Evolutionary conservation across 2,329 filamentous ascomycete genomes (phyloP).

Genomic region (Clarireedia paspali): DNA sequence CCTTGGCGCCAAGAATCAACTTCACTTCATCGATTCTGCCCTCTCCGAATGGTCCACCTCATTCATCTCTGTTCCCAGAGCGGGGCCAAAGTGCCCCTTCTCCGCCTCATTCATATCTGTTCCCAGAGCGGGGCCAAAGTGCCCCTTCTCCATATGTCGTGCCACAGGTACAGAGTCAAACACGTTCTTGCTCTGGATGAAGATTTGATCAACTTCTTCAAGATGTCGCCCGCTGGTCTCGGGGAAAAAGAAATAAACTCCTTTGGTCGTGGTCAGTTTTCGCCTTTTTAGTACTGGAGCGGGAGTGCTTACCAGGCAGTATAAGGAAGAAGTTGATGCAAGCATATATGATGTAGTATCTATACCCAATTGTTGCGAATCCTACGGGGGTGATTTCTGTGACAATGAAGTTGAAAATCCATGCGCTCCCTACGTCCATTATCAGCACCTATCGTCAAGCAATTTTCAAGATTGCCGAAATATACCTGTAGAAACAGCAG

Average conservation of each 20-base stretch:
- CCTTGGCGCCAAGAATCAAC: constrained; percentile 3
- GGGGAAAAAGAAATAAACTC: constrained; percentile 48
- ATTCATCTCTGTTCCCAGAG: not conserved
- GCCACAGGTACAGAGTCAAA: constrained; percentile 1
- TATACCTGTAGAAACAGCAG: constrained; percentile 6
- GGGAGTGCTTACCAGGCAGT: not conserved
- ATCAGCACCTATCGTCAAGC: not conserved
- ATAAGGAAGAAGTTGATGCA: constrained; percentile 11
- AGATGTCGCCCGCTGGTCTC: constrained; percentile 43
- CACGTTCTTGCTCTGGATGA: constrained; percentile 3
- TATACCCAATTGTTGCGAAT: constrained; percentile 45
- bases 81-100: not conserved
- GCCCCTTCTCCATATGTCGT: not conserved
- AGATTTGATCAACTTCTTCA: constrained; percentile 27
- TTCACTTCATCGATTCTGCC: not conserved
- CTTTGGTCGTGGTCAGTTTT: constrained; percentile 13
- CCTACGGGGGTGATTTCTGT: constrained; percentile 30
- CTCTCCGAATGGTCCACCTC: not conserved
- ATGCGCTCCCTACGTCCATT: constrained; percentile 3
- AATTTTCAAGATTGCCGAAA: not conserved
- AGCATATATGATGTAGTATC: constrained; percentile 60
- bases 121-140: not conserved
- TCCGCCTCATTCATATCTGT: not conserved
- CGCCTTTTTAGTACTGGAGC: not conserved
- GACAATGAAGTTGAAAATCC: constrained; percentile 11